phyloP scores from a whole-genome alignment of 2,329 filamentous ascomycete species.

The Alternaria sp. region DNA sequence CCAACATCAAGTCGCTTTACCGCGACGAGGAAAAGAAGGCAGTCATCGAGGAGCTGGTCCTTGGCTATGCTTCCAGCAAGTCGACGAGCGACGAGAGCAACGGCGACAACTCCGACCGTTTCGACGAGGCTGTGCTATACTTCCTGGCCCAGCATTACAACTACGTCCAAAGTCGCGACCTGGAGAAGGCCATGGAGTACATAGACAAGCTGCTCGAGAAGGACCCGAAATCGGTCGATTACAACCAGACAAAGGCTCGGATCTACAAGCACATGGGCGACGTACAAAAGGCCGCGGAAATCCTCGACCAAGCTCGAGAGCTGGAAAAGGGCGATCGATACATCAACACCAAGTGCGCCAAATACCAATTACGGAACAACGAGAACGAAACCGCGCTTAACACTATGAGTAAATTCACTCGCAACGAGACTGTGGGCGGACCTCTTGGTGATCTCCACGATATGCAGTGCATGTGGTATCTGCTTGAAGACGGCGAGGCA shows the following conservation, averaged over 20 bases:
- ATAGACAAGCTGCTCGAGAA: slow-evolving; percentile 83
- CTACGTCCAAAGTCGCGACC: slow-evolving; percentile 84
- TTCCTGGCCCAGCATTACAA: slow-evolving; percentile 98
- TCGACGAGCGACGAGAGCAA: slow-evolving; percentile 59
- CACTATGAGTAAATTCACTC: slow-evolving; percentile 92
- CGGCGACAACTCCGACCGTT: slow-evolving; percentile 62
- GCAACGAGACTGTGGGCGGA: slow-evolving; percentile 86
- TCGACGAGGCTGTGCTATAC: slow-evolving; percentile 82
- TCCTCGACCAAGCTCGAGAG: slow-evolving; percentile 85
- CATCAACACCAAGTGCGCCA: slow-evolving; percentile 97
- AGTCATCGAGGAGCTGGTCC: slow-evolving; percentile 75
- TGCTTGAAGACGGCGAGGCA: slow-evolving; percentile 93
- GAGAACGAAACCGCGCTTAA: slow-evolving; percentile 84
- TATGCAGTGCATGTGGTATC: slow-evolving; percentile 98
- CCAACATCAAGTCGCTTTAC: slow-evolving; percentile 95
- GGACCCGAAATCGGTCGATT: slow-evolving; percentile 83
- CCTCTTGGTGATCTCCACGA: slow-evolving; percentile 90
- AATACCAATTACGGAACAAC: slow-evolving; percentile 93
- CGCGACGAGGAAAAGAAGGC: slow-evolving; percentile 76
- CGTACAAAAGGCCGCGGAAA: slow-evolving; percentile 76
- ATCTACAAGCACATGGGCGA: slow-evolving; percentile 93
- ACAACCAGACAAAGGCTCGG: slow-evolving; percentile 92
- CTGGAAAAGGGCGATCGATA: slow-evolving; percentile 92
- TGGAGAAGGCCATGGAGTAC: slow-evolving; percentile 79
- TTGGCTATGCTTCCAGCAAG: slow-evolving; percentile 74